Evolutionary conservation across 805 yeast genomes (phyloP), one percentile per base, ranked within the genome.

Genomic region (Lipomyces kockii): DNA sequence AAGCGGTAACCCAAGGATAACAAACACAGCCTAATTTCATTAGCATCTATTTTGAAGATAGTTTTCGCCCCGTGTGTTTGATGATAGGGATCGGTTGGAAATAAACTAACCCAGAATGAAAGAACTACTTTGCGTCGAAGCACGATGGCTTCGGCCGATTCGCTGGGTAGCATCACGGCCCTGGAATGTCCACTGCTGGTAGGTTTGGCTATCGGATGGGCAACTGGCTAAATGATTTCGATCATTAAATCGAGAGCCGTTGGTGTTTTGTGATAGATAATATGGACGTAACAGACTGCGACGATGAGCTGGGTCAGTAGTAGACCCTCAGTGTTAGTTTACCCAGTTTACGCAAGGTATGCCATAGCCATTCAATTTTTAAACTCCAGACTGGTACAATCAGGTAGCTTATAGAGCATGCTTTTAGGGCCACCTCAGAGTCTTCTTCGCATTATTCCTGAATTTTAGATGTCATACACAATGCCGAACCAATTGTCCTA

Each of bases 1-100:
- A 63, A 87, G 74, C 4, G 93, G 92, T 5, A 83, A 72, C 1
- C 90, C 92, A 25, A 86, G 68, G 1, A 78, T 58, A 4, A 76
- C 63, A 12, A 80, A 72, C 8, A 78, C 73, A 0, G 70, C 62
- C 71, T 68, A 12, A 22, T 9, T 25, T 9, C 14, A 49, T 22
- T 8, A 49, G 43, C 14, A 32, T 12, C 25, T 22, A 1, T 6
- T 6, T 32, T 17, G 39, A 17, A 25, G 5, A 14, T 32, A 8
- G 22, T 27, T 20, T n/a, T n/a, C 2, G 8, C 51, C 6, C 6
- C 32, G 35, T 5, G 32, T 29, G 32, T 29, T 5, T 29, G 6
- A n/a, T n/a, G 29, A 29, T 32, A 58, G 17, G 11, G 14, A 5
- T 29, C 32, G 9, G 9, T 14, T n/a, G 39, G 20, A n/a, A 17